Evolutionary conservation across 108 stramenopile species (phyloP), one percentile per base, ranked within the genome.

Genomic region (Cyclotella cryptica): DNA sequence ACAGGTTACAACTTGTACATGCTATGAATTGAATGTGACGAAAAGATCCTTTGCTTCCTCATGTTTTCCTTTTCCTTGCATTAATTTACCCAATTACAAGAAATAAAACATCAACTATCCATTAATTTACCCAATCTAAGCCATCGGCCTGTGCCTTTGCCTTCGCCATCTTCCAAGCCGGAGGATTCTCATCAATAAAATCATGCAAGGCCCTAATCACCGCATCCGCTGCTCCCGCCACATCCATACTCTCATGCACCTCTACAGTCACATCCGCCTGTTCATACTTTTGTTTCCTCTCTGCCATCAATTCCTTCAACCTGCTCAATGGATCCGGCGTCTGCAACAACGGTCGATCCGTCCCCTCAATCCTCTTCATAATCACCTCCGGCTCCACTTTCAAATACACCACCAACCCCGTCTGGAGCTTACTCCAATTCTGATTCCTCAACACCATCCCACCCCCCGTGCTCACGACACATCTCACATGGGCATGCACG

Each of bases 351-450:
- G 98, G 96, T 39, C 98, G 78, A 69, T 91, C 91, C 0, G 46
- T 86, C n/a, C 90, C 87, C 44, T 92, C 72, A 45, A 96, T 75
- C 22, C 96, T 86, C 27, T 89, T 86, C 35, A 86, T 74, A 27
- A 98, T 96, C 4, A 90, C 74, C 55, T 93, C 92, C 10, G 94
- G 91, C 19, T 82, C 86, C 1, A 90, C 85, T 59, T 97, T 88
- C 15, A 98, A 85, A 88, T 93, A 98, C 47, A 97, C 84, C 17
- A 97, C 96, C n/a, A 98, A 77, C 11, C 98, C 98, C 10, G 93
- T 89, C 52, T 94, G 98, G 42, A 98, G 78, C 75, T 94, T 95
- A 41, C 88, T 82, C 98, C 98, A 98, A 83, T 98, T 98, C 63
- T 86, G 78, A 24, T 69, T 74, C 64, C 80, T 59, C 15, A 47